Percentiles rank a stretch among this genome's conserved stretches.
Evolutionary conservation across 176 grass and related monocot species (phyloP).

Genomic region (Carex scoparia): DNA sequence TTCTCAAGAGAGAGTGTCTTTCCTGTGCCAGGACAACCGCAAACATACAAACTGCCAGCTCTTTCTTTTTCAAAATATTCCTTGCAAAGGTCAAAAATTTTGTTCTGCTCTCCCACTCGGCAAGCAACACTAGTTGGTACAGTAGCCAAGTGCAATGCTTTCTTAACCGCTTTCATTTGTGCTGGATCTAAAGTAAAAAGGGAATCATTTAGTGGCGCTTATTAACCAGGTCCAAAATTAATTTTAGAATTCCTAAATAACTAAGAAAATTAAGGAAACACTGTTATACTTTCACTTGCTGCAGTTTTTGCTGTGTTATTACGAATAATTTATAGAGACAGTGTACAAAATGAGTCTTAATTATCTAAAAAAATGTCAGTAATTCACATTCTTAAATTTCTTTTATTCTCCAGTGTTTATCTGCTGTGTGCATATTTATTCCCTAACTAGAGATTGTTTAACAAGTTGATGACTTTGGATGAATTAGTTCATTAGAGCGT

Average conservation of each 20-base stretch:
- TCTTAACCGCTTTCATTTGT: slow-evolving; percentile 72
- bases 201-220: not conserved
- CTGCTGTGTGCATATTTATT: too few species aligned
- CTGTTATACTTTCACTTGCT: not conserved
- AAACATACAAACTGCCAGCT: slow-evolving; percentile 72
- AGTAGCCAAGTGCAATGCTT: slow-evolving; percentile 70
- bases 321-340: not conserved
- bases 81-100: slow-evolving; percentile 69
- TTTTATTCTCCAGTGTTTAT: not conserved
- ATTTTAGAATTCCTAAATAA: not conserved
- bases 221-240: not conserved
- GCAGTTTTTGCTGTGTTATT: not conserved
- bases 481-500: not conserved
- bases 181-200: slow-evolving; percentile 43
- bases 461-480: not conserved
- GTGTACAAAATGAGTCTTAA: not conserved
- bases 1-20: slow-evolving; percentile 81
- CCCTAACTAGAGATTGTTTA: not conserved
- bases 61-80: slow-evolving; percentile 42
- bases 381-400: not conserved
- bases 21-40: slow-evolving; percentile 82
- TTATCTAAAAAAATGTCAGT: not conserved
- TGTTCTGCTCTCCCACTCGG: slow-evolving; percentile 65
- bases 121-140: slow-evolving; percentile 54
- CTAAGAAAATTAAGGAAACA: not conserved